Evolutionary conservation across 768 basidiomycete genomes (phyloP).

Genomic region (Lactarius trivialis): DNA sequence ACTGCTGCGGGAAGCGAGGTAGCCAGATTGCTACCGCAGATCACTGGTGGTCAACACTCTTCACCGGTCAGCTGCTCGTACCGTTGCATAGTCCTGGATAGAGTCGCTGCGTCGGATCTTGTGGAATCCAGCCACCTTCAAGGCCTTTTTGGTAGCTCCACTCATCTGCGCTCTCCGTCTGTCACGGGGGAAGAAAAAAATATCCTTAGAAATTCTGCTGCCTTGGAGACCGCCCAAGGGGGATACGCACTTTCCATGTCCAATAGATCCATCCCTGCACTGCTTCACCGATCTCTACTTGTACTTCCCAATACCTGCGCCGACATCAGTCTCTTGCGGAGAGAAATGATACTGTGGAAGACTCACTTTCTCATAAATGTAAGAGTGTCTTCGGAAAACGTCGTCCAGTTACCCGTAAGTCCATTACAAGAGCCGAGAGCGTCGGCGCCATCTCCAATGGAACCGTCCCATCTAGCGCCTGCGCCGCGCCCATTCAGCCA

Average conservation of each 20-base stretch:
- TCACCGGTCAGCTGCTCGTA: background rate
- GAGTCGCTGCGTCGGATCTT: constrained; percentile 55
- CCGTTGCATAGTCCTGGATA: constrained; percentile 55
- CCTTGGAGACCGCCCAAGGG: too few species aligned
- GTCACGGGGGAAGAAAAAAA: background rate
- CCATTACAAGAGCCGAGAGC: constrained; percentile 56
- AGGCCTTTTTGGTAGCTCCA: constrained; percentile 74
- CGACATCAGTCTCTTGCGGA: background rate
- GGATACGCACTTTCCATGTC: constrained; percentile 62
- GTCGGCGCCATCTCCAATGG: constrained; percentile 37
- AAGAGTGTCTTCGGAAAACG: constrained; percentile 59
- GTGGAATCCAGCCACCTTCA: constrained; percentile 72
- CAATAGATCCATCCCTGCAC: constrained; percentile 70
- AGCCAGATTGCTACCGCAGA: background rate
- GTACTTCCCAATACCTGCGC: constrained; percentile 70
- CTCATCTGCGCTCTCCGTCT: constrained; percentile 65
- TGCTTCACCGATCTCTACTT: constrained; percentile 66
- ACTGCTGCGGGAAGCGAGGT: background rate
- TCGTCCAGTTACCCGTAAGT: constrained; percentile 51
- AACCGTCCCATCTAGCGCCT: constrained; percentile 66
- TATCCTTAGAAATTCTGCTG: background rate
- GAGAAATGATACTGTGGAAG: background rate
- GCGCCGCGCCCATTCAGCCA: constrained; percentile 76
- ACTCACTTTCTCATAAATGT: constrained; percentile 54
- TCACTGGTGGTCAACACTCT: background rate